Base-by-base conservation (phyloP, 129 eudicot genomes). In the Cynara cardunculus region DNA sequence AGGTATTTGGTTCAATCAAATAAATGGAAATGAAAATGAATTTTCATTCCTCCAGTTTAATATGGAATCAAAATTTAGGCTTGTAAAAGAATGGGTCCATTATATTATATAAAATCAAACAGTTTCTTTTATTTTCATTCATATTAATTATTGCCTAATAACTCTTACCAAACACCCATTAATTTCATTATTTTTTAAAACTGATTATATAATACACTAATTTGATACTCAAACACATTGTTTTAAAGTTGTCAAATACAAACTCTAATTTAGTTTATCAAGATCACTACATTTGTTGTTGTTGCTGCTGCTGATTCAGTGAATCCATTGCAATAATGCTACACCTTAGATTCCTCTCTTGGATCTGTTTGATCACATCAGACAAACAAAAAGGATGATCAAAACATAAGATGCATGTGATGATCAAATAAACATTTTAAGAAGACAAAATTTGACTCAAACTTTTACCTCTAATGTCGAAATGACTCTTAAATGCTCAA, bases 381-480 rank as follows among this genome's bases (percentile, higher is more conserved):
- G 11, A 73, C 28, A 83, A n/a, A 59, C 21, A 34, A 8, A 82
- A 22, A 78, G 37, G 10, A 25, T 77, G 66, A 56, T 8, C 49
- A 76, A 30, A 78, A 9, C 31, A 27, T 31, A 39, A 41, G 41
- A 30, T 21, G n/a, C n/a, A n/a, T n/a, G 46, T 0, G 0, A 30
- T 61, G 2, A 49, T 28, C 13, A 53, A 11, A 73, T 19, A n/a
- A 4, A 30, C 27, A 25, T 71, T 10, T 19, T 11, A 18, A 70
- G 32, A 68, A 61, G 37, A 35, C 21, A 41, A 41, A 25, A 26
- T 26, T 49, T 46, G 59, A 7, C 56, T 67, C 6, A 22, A 77
- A 24, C 1, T 34, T 73, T 87, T 72, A 93, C 98, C 98, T 90
- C 91, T 74, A 93, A 83, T 13, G 34, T 67, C 1, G 92, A 89